Evolutionary conservation across 2,329 filamentous ascomycete genomes (phyloP).

Genomic region (Neocucurbitaria cava): DNA sequence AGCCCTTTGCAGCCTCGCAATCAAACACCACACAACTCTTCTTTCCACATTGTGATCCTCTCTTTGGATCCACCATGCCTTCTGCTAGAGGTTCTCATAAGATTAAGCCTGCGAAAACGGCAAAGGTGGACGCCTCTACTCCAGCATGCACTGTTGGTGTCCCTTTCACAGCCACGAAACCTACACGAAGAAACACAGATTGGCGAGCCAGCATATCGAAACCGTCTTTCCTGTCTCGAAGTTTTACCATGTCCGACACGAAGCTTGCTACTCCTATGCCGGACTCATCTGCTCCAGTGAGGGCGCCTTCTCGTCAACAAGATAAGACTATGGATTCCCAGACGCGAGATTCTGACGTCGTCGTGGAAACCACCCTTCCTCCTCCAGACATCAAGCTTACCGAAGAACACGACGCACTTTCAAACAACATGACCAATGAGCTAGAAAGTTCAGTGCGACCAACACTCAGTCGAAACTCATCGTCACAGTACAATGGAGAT

Average conservation of each 20-base stretch:
- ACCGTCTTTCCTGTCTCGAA: background rate
- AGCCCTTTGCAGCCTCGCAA: no score
- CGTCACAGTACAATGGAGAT: background rate
- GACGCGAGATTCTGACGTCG: no score
- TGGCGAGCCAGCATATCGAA: background rate
- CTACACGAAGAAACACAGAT: background rate
- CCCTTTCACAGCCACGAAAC: background rate
- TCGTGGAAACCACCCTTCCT: no score
- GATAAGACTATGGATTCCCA: no score
- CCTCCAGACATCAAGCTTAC: no score
- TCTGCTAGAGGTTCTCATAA: conserved; percentile 6
- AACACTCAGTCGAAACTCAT: background rate
- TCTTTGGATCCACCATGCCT: no score
- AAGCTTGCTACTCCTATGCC: background rate
- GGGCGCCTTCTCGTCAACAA: no score
- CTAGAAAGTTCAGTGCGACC: no score
- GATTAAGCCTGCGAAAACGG: background rate
- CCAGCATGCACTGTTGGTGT: background rate
- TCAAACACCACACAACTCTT: no score
- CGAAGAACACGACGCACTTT: no score
- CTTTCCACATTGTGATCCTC: no score
- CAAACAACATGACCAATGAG: background rate
- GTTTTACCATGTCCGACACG: background rate
- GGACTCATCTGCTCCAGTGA: no score
- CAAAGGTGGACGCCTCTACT: background rate